Percentiles rank a stretch among this genome's conserved stretches.
phyloP scores from a whole-genome alignment of 441 rosid genomes.

The Croton laevigatus region DNA sequence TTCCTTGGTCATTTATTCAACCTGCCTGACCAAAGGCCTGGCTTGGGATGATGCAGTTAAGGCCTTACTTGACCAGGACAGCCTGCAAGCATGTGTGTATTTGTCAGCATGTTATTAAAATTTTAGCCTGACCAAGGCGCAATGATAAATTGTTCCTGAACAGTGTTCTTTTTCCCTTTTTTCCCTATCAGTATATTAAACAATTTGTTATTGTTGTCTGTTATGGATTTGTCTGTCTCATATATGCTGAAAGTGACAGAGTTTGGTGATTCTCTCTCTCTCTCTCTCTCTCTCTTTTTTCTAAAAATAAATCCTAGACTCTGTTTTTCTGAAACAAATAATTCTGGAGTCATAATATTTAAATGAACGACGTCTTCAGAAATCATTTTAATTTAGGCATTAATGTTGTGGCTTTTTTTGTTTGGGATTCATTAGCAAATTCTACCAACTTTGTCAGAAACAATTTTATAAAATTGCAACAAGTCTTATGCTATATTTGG shows the following conservation, averaged over 20 bases:
- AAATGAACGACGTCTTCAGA: not conserved
- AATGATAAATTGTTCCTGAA: not conserved
- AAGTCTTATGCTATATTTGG: not conserved
- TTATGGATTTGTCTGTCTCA: not conserved
- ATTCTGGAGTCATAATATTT: not conserved
- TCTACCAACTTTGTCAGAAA: not conserved
- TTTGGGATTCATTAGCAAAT: not conserved
- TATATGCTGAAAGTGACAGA: not conserved
- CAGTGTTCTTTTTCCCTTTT: not conserved
- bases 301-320: not conserved
- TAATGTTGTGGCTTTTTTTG: not conserved
- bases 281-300: not conserved
- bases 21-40: not conserved
- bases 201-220: not conserved
- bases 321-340: not conserved
- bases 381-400: not conserved
- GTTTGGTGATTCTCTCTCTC: not conserved
- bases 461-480: not conserved
- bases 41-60: not conserved
- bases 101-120: too few species aligned
- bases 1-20: not conserved
- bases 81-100: not conserved
- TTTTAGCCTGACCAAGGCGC: not conserved
- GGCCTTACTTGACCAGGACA: not conserved
- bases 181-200: not conserved